phyloP scores from a whole-genome alignment of 495 filamentous ascomycete species.

The Thermothielavioides terrestris region DNA sequence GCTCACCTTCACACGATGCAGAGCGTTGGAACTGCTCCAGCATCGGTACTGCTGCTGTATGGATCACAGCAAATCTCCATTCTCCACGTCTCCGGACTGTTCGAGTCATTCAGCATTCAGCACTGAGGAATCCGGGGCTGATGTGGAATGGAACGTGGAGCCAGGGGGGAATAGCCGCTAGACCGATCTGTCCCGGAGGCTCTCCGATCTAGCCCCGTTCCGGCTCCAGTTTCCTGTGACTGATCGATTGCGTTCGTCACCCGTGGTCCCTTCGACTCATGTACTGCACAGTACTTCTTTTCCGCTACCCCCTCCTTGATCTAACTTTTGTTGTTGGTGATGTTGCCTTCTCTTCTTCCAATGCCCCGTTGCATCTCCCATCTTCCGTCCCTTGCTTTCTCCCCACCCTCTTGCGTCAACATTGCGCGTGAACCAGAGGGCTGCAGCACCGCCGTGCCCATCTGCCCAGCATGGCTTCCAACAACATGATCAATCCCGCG shows the following conservation, averaged over 20 bases:
- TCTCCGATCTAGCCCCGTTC: conserved; percentile 6
- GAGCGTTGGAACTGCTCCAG: no score
- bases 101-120: neutral
- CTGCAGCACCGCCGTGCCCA: neutral
- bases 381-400: neutral
- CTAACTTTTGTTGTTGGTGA: neutral
- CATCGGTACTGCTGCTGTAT: no score
- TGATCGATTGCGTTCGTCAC: conserved; percentile 1
- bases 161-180: conserved; percentile 23
- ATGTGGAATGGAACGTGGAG: neutral
- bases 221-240: neutral
- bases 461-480: conserved; percentile 42
- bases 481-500: conserved; percentile 45
- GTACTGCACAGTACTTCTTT: conserved; percentile 8
- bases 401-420: neutral
- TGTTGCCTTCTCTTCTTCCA: neutral
- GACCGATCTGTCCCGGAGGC: conserved; percentile 23
- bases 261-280: neutral
- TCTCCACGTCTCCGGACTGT: no score
- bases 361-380: neutral
- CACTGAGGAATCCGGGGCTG: neutral
- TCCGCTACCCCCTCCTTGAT: conserved; percentile 4
- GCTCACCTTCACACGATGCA: no score
- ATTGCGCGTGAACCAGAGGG: neutral
- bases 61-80: no score